Evolutionary conservation across 306 rosid species (phyloP), one percentile per base, ranked within the genome.

Genomic region (Trichosanthes cucumerina): DNA sequence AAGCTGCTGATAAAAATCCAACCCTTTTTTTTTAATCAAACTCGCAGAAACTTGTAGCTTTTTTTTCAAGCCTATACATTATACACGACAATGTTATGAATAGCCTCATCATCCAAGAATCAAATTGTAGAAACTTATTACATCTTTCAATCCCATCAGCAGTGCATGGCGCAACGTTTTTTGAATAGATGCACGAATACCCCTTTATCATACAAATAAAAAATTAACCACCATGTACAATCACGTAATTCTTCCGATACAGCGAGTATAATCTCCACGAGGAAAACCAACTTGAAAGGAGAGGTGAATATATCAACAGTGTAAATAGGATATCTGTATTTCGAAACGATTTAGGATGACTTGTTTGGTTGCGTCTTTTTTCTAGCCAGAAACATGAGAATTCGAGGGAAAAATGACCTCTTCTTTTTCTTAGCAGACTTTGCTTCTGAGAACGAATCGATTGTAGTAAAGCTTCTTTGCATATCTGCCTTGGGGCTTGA

Each of bases 301-400:
- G 79, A 81, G 81, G 65, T 56, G 76, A 80, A 28, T 78, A 26
- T 74, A 33, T 74, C 62, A 28, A 74, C 78, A 31, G 46, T 49
- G 78, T 50, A 74, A 74, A 31, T 74, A 74, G 3, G 62, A 50
- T 15, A 28, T 31, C 46, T 50, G 78, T 74, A 74, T 63, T 9
- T 10, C 11, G 16, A 26, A 47, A 6, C 15, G 31, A 9, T 18
- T 74, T 50, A 31, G 10, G 78, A 86, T 58, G 83, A 71, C 87
- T 88, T 90, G 79, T 74, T 85, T 39, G 90, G 13, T 58, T 84
- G 87, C 13, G 89, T 33, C 84, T 63, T 92, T 80, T 86, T 90
- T 86, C 89, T 88, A 39, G 88, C 91, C 87, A 93, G 89, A 83
- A 93, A 93, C 99, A 93, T 91, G 76, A 93, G 86, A 81, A 96